Evolutionary conservation across 2,329 filamentous ascomycete species (phyloP).

Genomic region (Calonectria hongkongensis): DNA sequence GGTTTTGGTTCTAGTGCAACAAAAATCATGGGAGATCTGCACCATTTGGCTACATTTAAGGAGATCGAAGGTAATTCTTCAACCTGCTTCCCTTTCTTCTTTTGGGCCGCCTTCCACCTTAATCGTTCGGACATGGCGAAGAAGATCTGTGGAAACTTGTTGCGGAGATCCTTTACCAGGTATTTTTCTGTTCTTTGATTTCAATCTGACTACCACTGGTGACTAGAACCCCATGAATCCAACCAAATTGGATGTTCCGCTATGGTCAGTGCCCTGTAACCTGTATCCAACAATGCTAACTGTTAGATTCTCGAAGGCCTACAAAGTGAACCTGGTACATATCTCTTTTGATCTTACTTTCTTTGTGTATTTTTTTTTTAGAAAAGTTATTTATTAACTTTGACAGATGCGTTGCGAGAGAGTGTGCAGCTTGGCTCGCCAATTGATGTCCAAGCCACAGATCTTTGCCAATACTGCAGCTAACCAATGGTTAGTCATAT

Average conservation of each 20-base stretch:
- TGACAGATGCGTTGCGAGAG: conserved; percentile 7
- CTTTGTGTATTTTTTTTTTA: not conserved
- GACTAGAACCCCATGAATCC: too few species aligned
- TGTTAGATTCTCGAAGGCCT: not conserved
- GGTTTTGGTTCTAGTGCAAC: conserved; percentile 85
- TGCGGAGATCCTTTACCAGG: not conserved
- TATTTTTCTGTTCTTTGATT: not conserved
- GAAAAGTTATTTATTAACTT: not conserved
- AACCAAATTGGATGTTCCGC: not conserved
- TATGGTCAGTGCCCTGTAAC: not conserved
- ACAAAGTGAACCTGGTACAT: conserved; percentile 5
- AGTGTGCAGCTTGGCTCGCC: not conserved
- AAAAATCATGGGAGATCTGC: conserved; percentile 84
- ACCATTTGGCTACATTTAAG: conserved; percentile 54
- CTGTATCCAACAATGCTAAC: too few species aligned
- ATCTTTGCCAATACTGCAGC: not conserved
- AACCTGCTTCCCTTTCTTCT: too few species aligned
- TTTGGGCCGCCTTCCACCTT: not conserved
- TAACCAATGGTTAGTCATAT: not conserved
- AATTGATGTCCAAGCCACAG: not conserved
- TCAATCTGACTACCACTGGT: too few species aligned
- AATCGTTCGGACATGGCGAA: too few species aligned
- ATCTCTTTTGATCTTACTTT: not conserved
- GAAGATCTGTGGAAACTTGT: not conserved
- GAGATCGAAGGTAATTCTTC: conserved; percentile 6